Evolutionary conservation across 2,329 filamentous ascomycete genomes (phyloP), one percentile per base, ranked within the genome.

Genomic region (Xylaria sp.): DNA sequence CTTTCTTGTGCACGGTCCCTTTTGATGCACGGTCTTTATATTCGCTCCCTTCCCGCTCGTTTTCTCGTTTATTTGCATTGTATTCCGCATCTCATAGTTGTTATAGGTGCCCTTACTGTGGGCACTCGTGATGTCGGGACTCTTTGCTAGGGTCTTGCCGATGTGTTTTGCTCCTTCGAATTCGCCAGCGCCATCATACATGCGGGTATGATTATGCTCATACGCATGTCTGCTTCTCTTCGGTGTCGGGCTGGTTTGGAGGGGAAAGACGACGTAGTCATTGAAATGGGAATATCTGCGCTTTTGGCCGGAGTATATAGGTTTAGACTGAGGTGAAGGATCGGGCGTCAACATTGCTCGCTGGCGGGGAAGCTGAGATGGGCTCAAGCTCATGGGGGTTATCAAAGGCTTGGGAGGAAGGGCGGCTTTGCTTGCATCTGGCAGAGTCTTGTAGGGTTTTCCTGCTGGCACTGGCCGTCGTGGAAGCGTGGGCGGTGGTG

Each of bases 381-480:
- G 37, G 20, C 34, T 62, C n/a, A 41, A 41, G 28, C n/a, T 54
- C 7, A 7, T 52, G 15, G 51, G 61, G 6, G 68, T 28, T 20
- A 37, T 25, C 0, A 9, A 28, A 34, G 60, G 65, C 46, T 55
- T 65, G 23, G 61, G 56, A 37, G 61, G 68, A 6, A 70, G 65
- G 37, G 12, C 25, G 41, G 68, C 64, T 2, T 62, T 67, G 60
- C 65, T 68, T 13, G 68, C 64, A 57, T 70, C 60, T 12, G 64
- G 68, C 9, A 67, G 64, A 20, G 41, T 52, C 32, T 57, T 68
- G 34, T 68, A 55, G 13, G 15, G n/a, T 1, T 44, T 23, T 15
- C 55, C 15, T 18, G 54, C 34, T 23, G n/a, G 7, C 8, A 37
- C 12, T 28, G 59, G 60, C 44, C 41, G 60, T 13, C 51, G 2